Percentiles rank a stretch among this genome's conserved stretches.
Conservation (phyloP, 768 basidiomycete species). For the Pisolithus sp. region DNA sequence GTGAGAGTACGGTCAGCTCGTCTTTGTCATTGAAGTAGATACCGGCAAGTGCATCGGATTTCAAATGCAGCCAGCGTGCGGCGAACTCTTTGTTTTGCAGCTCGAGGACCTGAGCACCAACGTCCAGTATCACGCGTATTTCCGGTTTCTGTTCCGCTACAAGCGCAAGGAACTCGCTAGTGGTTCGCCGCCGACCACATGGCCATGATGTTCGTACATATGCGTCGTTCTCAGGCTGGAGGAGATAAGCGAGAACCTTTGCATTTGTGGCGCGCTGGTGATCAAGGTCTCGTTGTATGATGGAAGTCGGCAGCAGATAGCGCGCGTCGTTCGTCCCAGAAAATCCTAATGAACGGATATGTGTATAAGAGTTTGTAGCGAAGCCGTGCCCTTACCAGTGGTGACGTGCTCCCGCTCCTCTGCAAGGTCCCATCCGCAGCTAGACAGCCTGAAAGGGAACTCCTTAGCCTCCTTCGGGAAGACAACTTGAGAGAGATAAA, state of each 20-base stretch:
- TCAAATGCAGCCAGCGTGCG: slow-evolving; percentile 9
- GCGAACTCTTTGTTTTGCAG: slow-evolving; percentile 36
- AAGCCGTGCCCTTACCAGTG: slow-evolving; percentile 5
- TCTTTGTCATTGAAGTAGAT: slow-evolving; percentile 38
- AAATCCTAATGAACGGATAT: slow-evolving; percentile 23
- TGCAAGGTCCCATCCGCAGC: slow-evolving; percentile 50
- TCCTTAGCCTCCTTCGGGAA: slow-evolving; percentile 47
- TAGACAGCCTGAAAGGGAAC: slow-evolving; percentile 41
- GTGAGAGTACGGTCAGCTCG: slow-evolving; percentile 26
- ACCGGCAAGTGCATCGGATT: slow-evolving; percentile 29
- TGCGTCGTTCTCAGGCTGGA: slow-evolving; percentile 31
- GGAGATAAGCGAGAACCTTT: slow-evolving; percentile 22
- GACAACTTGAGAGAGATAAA: slow-evolving; percentile 40
- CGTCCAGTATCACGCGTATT: slow-evolving; percentile 43
- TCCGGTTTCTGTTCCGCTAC: slow-evolving; percentile 27
- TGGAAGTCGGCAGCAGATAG: slow-evolving; percentile 15
- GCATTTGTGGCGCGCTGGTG: slow-evolving; percentile 41
- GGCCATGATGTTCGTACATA: slow-evolving; percentile 22
- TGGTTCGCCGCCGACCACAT: slow-evolving; percentile 9
- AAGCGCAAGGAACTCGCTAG: slow-evolving; percentile 22
- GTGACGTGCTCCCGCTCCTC: slow-evolving; percentile 21
- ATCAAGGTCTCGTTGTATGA: slow-evolving; percentile 24
- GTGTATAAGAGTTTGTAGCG: not conserved
- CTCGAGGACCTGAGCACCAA: slow-evolving; percentile 52
- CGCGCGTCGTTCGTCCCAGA: slow-evolving; percentile 51